A percentile compares a stretch with the other conserved stretches of the same genome.
Evolutionary conservation across 495 filamentous ascomycete species (phyloP).

Genomic region (Evernia prunastri): DNA sequence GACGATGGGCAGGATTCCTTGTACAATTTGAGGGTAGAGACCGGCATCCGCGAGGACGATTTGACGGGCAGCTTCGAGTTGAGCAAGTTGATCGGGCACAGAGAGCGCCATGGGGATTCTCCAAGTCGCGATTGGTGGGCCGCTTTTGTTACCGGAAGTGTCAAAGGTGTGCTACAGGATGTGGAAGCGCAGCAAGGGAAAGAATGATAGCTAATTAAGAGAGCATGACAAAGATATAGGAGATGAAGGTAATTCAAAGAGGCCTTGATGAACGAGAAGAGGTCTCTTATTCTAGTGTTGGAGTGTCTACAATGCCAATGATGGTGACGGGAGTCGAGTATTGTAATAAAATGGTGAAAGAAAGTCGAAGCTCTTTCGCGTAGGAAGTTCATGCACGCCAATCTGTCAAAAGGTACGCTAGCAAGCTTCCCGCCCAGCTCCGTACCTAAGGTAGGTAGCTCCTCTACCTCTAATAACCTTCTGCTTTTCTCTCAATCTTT

Average conservation of each 20-base stretch:
- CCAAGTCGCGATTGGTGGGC: not conserved
- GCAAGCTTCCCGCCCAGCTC: conserved; percentile 8
- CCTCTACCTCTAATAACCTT: no score
- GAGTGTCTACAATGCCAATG: not conserved
- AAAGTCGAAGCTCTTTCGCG: not conserved
- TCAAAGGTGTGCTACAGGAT: conserved; percentile 5
- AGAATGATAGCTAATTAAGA: conserved; percentile 19
- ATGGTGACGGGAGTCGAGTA: not conserved
- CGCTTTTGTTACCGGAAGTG: not conserved
- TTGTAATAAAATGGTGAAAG: not conserved
- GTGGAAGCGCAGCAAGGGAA: not conserved
- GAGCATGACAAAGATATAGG: conserved; percentile 1
- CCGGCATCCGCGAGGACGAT: conserved; percentile 75
- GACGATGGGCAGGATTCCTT: conserved; percentile 83
- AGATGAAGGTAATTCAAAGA: not conserved
- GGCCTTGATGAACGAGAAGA: not conserved
- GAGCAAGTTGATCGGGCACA: conserved; percentile 66
- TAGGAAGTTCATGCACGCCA: not conserved
- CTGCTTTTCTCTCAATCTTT: not conserved
- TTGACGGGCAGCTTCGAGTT: conserved; percentile 80
- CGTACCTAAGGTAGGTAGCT: no score
- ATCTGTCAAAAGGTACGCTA: conserved; percentile 5
- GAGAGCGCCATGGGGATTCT: conserved; percentile 37
- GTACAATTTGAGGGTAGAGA: conserved; percentile 84
- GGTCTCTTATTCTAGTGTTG: not conserved